Base-by-base conservation (phyloP, 139 green algal genomes). In the Micractinium conductrix region DNA sequence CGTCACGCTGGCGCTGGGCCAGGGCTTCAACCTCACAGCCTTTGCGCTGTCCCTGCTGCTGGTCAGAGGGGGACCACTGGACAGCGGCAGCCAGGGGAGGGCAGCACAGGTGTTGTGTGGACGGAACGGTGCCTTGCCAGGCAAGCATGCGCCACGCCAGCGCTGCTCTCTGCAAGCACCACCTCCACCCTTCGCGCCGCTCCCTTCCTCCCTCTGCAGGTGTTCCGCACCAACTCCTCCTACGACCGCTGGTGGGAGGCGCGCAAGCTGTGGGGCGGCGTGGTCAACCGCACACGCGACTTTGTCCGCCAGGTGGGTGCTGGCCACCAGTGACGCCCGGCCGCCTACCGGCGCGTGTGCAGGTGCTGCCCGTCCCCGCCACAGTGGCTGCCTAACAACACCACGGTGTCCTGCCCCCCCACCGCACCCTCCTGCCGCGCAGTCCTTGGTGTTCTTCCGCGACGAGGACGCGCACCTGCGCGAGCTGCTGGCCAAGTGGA, bases 171-270 rank as follows among this genome's bases (percentile, higher is more conserved):
- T 78, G 76, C 85, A 37, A 74, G 89, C 21, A 44, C 75, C 89
- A 14, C 84, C 89, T 4, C 86, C 67, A 24, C 19, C 35, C 14
- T 74, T 17, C 35, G 35, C 55, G 24, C 2, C 26, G 8, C 33
- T 58, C 5, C 8, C 30, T 40, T 37, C 30, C 62, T 14, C 62
- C 8, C 62, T 44, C 33, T 33, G 1, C 65, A 72, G 65, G 65
- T 80, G 12, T 80, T 93, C 63, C 76, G 86, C 43, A 93, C 90
- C 72, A 93, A 93, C 86, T 86, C 72, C 22, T 76, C 50, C 21
- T 93, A 93, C 44, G 81, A 86, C 82, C 78, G 90, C 44, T 93
- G 88, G 88, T 90, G 89, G 84, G 90, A 93, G 75, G 89, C 84
- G 30, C 78, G 89, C 44, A 93, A 79, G 38, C 44, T 87, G 14